Evolutionary conservation across 148 eudicot genomes (phyloP).

Genomic region (Polygonum aviculare): DNA sequence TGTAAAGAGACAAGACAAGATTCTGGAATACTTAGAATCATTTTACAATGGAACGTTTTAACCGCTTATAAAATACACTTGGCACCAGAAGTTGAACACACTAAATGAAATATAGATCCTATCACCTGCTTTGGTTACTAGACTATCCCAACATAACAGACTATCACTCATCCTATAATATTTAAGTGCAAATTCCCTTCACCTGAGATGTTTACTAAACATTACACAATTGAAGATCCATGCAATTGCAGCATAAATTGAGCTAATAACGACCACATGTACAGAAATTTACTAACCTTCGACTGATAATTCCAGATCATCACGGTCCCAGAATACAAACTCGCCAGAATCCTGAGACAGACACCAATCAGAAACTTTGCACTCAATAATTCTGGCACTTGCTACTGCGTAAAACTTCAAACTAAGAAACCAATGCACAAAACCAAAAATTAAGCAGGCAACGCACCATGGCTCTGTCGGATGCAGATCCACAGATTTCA

Average conservation of each 20-base stretch:
- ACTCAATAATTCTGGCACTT: neutral
- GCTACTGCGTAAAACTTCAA: neutral
- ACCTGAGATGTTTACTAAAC: neutral
- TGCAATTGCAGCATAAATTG: neutral
- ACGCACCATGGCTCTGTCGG: constrained; percentile 69
- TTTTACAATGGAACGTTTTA: neutral
- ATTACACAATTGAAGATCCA: neutral
- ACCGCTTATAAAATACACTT: neutral
- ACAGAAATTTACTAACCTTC: constrained; percentile 36
- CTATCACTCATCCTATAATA: neutral
- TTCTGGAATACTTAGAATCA: neutral
- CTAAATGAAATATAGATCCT: neutral
- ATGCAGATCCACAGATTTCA: constrained; percentile 73
- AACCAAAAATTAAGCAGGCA: neutral
- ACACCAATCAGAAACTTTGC: neutral
- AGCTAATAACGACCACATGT: neutral
- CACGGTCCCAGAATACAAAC: constrained; percentile 62
- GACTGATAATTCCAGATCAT: constrained; percentile 67
- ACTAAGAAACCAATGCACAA: neutral
- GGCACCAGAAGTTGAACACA: neutral
- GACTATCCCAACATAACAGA: neutral
- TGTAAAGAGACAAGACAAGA: neutral
- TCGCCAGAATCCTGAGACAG: constrained; percentile 55
- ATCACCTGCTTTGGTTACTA: neutral
- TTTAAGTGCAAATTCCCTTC: neutral